phyloP scores from a whole-genome alignment of 108 stramenopile species.

The Aurantiochytrium sp. region DNA sequence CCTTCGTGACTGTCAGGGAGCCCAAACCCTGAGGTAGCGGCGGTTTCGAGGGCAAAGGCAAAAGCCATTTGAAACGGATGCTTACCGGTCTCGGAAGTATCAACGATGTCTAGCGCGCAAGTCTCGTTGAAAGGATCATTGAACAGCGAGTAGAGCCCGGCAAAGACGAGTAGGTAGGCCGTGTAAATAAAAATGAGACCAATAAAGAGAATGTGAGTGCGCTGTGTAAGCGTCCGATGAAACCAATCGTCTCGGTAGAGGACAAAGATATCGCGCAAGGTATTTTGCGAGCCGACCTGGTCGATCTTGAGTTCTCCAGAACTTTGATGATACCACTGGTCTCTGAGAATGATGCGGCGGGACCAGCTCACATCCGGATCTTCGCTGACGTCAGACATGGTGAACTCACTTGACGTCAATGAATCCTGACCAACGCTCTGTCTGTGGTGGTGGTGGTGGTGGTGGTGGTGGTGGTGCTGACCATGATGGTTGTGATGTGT shows the following conservation, averaged over 20 bases:
- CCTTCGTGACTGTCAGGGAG: slow-evolving; percentile 43
- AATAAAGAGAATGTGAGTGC: slow-evolving; percentile 29
- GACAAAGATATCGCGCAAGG: background rate
- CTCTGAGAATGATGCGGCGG: background rate
- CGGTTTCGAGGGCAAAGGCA: slow-evolving; percentile 70
- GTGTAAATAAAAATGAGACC: slow-evolving; percentile 57
- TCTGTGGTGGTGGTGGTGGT: background rate
- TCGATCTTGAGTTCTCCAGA: background rate
- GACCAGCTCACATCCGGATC: background rate
- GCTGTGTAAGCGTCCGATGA: slow-evolving; percentile 56
- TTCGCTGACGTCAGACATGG: background rate
- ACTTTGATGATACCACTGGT: background rate
- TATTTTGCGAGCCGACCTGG: background rate
- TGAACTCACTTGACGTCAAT: background rate
- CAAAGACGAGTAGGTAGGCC: slow-evolving; percentile 53
- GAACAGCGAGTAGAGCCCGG: slow-evolving; percentile 46
- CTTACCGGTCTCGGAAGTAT: slow-evolving; percentile 19
- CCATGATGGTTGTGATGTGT: background rate
- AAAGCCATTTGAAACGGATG: slow-evolving; percentile 32
- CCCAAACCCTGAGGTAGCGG: slow-evolving; percentile 66
- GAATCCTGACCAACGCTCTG: background rate
- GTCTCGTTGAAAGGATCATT: slow-evolving; percentile 41
- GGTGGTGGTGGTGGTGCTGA: background rate
- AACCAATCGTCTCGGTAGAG: slow-evolving; percentile 58
- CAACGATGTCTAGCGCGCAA: slow-evolving; percentile 40